Conservation (phyloP, 2,329 filamentous ascomycete species). For the Hypoxylon sp. region DNA sequence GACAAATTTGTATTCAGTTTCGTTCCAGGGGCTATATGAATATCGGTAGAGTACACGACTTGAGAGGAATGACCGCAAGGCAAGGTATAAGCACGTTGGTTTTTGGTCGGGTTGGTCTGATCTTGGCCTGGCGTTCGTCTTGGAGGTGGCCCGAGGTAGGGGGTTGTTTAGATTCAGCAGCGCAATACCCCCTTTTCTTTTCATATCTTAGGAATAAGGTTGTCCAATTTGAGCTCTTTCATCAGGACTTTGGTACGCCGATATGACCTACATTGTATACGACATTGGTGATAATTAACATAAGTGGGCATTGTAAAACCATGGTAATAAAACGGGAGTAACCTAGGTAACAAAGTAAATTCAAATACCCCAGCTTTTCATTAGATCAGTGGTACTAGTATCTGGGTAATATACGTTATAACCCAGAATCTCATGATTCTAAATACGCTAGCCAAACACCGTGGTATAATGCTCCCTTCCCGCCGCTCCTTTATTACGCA, state of each 20-base stretch:
- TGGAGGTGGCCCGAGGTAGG: conserved; percentile 3
- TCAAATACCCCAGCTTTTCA: background rate
- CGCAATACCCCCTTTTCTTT: conserved; percentile 30
- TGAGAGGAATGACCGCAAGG: conserved; percentile 17
- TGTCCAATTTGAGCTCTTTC: conserved; percentile 4
- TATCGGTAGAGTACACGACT: background rate
- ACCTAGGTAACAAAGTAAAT: background rate
- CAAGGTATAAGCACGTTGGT: background rate
- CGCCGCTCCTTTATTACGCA: background rate
- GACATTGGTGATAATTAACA: background rate
- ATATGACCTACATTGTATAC: background rate
- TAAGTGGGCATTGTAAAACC: background rate
- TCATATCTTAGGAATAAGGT: background rate
- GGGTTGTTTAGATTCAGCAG: conserved; percentile 25
- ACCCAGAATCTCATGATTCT: conserved; percentile 8
- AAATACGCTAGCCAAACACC: conserved; percentile 25
- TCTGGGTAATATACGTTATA: too few species aligned
- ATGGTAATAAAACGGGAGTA: background rate
- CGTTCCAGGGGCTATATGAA: background rate
- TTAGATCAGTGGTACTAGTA: too few species aligned
- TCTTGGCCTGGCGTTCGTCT: conserved; percentile 19
- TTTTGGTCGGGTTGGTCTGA: conserved; percentile 5
- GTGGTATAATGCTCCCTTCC: background rate
- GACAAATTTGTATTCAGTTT: background rate
- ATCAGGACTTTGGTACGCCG: background rate